These are phyloP conservation scores for Cyclotella distinguenda DNA, from an alignment of 108 stramenopile species.

Conservation along the genomic window DNA sequence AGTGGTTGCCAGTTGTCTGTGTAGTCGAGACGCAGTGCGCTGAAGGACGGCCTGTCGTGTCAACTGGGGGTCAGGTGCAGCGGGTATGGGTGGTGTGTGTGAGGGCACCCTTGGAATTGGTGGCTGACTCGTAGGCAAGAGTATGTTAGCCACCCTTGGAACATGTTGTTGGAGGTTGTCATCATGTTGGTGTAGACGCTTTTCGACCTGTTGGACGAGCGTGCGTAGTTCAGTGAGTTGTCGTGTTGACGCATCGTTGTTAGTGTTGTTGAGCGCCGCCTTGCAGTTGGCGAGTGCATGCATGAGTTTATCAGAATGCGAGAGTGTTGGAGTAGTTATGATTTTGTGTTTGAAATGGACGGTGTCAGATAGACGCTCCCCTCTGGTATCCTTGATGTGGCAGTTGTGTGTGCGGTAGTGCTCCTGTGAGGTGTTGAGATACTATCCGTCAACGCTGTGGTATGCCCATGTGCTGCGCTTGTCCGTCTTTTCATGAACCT, in stretches of 20 bases:
- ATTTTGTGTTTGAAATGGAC: conserved; percentile 17
- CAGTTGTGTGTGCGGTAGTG: conserved; percentile 3
- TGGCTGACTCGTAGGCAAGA: not conserved
- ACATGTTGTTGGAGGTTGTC: not conserved
- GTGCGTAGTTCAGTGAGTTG: not conserved
- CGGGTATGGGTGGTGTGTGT: too few species aligned
- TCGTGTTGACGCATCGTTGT: not conserved
- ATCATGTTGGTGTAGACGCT: too few species aligned
- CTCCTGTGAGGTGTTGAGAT: conserved; percentile 14
- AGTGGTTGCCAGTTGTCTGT: too few species aligned
- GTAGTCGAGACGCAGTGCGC: too few species aligned
- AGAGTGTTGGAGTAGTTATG: conserved; percentile 17
- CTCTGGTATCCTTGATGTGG: not conserved
- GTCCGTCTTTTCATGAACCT: conserved; percentile 27
- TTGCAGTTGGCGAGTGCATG: conserved; percentile 4
- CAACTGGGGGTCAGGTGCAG: too few species aligned
- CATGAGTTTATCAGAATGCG: conserved; percentile 18
- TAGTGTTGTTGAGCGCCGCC: not conserved
- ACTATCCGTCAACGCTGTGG: conserved; percentile 35
- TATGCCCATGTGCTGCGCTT: conserved; percentile 26
- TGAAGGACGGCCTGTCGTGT: too few species aligned
- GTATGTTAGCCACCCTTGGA: not conserved
- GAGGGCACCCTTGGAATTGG: not conserved
- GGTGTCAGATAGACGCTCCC: not conserved
- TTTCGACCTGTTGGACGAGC: too few species aligned